Evolutionary conservation across 306 rosid genomes (phyloP).

Genomic region (Sophora flavescens): DNA sequence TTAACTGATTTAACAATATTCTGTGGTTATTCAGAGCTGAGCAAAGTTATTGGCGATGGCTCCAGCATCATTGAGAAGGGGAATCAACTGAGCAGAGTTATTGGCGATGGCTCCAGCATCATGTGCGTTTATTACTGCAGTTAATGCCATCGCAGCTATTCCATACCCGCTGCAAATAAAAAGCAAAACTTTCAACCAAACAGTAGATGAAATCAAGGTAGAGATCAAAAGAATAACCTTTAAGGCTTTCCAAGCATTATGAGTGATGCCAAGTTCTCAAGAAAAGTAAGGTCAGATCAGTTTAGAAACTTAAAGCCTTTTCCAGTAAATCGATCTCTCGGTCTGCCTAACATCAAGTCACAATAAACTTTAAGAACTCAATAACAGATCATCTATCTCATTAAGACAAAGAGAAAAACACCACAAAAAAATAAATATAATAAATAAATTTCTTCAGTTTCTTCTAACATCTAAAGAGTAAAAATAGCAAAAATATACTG

Average conservation of each 20-base stretch:
- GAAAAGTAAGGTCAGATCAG: conserved; percentile 33
- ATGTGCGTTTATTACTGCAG: conserved; percentile 79
- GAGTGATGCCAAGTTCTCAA: not conserved
- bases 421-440: not conserved
- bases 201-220: too few species aligned
- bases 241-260: not conserved
- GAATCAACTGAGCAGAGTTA: too few species aligned
- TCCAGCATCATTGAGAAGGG: too few species aligned
- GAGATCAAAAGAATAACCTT: too few species aligned
- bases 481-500: conserved; percentile 15
- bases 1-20: too few species aligned
- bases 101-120: too few species aligned
- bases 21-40: too few species aligned
- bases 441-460: not conserved
- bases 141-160: too few species aligned
- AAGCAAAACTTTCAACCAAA: too few species aligned
- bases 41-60: too few species aligned
- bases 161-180: too few species aligned
- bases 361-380: not conserved
- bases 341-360: not conserved
- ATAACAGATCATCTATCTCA: conserved; percentile 2
- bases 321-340: conserved; percentile 9
- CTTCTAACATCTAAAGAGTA: conserved; percentile 24
- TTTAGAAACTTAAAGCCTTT: not conserved
- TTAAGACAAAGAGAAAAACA: conserved; percentile 12